Percentiles rank a stretch among this genome's conserved stretches.
Evolutionary conservation across 2,329 filamentous ascomycete species (phyloP).

Genomic region (Sporothrix mexicana): DNA sequence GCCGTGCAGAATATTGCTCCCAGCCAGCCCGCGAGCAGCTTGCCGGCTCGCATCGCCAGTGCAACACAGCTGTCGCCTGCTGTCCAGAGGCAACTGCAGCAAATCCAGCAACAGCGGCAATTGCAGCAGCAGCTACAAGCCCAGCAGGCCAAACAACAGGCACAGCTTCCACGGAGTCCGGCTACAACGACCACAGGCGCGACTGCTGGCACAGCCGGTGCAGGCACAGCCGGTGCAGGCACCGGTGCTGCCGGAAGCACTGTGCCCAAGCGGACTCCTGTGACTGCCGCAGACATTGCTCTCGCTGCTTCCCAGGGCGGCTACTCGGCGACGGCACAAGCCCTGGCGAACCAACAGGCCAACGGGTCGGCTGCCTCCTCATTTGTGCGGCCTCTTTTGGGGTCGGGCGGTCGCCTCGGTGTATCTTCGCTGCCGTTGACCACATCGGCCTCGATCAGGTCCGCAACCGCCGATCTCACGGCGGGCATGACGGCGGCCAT

Average conservation of each 20-base stretch:
- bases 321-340: conserved; percentile 14
- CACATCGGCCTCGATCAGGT: conserved; percentile 6
- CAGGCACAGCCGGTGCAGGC: not conserved
- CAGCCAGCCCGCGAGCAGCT: not conserved
- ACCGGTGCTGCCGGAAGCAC: not conserved
- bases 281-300: conserved; percentile 4
- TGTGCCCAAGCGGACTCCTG: not conserved
- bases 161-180: not conserved
- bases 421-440: not conserved
- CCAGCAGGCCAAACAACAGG: not conserved
- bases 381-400: not conserved
- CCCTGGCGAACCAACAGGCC: conserved; percentile 2
- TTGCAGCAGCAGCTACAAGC: not conserved
- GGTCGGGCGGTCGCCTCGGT: not conserved
- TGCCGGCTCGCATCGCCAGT: not conserved
- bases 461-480: conserved; percentile 22
- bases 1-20: not conserved
- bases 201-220: not conserved
- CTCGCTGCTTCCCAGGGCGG: conserved; percentile 11
- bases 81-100: conserved; percentile 21
- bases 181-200: not conserved
- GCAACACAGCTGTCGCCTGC: not conserved
- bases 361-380: not conserved
- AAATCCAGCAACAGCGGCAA: conserved; percentile 11
- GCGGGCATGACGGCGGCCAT: conserved; percentile 32